phyloP scores from a whole-genome alignment of 2,329 filamentous ascomycete species.

The Epichloe amarillans region DNA sequence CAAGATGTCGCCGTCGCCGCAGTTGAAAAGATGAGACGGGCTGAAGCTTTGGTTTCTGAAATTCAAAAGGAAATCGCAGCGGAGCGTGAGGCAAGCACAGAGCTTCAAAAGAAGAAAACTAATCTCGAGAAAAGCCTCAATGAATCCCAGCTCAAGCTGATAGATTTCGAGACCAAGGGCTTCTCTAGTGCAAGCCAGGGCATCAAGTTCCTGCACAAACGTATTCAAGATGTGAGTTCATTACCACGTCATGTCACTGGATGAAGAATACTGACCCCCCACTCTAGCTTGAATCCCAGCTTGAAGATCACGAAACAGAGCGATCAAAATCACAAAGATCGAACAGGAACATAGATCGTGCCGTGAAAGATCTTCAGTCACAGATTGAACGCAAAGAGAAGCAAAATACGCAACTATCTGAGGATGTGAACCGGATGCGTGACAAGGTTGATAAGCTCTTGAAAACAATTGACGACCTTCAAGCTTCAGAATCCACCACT shows the following conservation, averaged over 20 bases:
- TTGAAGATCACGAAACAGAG: slow-evolving; percentile 70
- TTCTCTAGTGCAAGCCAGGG: slow-evolving; percentile 92
- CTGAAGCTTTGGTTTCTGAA: slow-evolving; percentile 75
- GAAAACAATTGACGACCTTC: slow-evolving; percentile 83
- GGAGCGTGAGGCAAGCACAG: slow-evolving; percentile 69
- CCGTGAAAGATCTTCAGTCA: slow-evolving; percentile 80
- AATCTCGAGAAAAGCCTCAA: slow-evolving; percentile 79
- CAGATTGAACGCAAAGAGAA: slow-evolving; percentile 93
- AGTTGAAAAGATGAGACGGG: slow-evolving; percentile 92
- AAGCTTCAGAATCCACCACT: slow-evolving; percentile 68
- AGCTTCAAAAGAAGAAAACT: slow-evolving; percentile 82
- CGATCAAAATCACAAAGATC: slow-evolving; percentile 73
- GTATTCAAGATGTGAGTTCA: slow-evolving; percentile 76
- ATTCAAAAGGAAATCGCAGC: slow-evolving; percentile 83
- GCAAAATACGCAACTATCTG: slow-evolving; percentile 63
- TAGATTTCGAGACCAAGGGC: slow-evolving; percentile 93
- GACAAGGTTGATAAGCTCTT: slow-evolving; percentile 88
- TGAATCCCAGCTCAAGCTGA: slow-evolving; percentile 76
- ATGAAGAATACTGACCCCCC: slow-evolving; percentile 15
- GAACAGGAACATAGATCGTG: slow-evolving; percentile 83
- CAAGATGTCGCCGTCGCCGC: slow-evolving; percentile 86
- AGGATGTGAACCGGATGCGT: slow-evolving; percentile 72
- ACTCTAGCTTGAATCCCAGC: slow-evolving; percentile 67
- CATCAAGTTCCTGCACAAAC: slow-evolving; percentile 84
- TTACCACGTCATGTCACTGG: slow-evolving; percentile 1